These are phyloP conservation scores for Pezicula carpinea DNA, from an alignment of 2,329 filamentous ascomycete genomes.

Conservation along the genomic window DNA sequence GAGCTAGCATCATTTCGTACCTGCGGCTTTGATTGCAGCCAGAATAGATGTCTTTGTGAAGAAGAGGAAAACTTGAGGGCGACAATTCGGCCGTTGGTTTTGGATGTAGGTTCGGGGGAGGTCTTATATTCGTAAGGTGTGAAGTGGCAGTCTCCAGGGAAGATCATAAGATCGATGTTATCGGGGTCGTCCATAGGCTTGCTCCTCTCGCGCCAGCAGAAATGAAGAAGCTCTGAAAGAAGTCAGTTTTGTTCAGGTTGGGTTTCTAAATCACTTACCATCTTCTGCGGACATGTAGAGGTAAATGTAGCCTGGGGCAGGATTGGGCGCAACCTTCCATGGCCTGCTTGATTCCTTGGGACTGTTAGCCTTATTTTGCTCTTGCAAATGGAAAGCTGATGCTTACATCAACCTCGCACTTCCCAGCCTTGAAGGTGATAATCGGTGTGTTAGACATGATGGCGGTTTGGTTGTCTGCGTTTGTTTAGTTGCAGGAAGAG, in stretches of 20 bases:
- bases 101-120: slow-evolving; percentile 50
- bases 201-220: slow-evolving; percentile 89
- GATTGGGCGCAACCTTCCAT: slow-evolving; percentile 67
- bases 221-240: slow-evolving; percentile 74
- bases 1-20: slow-evolving; percentile 63
- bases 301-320: slow-evolving; percentile 81
- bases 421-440: slow-evolving; percentile 95
- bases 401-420: slow-evolving; percentile 79
- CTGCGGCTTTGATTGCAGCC: slow-evolving; percentile 90
- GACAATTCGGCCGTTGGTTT: slow-evolving; percentile 86
- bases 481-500: slow-evolving; percentile 6
- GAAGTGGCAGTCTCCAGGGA: slow-evolving; percentile 85
- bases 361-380: slow-evolving; percentile 7
- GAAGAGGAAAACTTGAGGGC: slow-evolving; percentile 91
- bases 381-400: slow-evolving; percentile 15
- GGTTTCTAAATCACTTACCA: slow-evolving; percentile 45
- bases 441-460: slow-evolving; percentile 79
- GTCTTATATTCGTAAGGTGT: slow-evolving; percentile 73
- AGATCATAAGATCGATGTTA: slow-evolving; percentile 81
- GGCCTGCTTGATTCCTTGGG: slow-evolving; percentile 50
- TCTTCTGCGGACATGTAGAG: slow-evolving; percentile 73
- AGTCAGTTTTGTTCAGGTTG: slow-evolving; percentile 2
- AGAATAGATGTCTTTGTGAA: slow-evolving; percentile 88
- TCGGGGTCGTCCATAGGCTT: slow-evolving; percentile 68
- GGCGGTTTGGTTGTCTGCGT: slow-evolving; percentile 11